Conservation (phyloP, 768 basidiomycete genomes). For the Leucocoprinus leucothites region DNA sequence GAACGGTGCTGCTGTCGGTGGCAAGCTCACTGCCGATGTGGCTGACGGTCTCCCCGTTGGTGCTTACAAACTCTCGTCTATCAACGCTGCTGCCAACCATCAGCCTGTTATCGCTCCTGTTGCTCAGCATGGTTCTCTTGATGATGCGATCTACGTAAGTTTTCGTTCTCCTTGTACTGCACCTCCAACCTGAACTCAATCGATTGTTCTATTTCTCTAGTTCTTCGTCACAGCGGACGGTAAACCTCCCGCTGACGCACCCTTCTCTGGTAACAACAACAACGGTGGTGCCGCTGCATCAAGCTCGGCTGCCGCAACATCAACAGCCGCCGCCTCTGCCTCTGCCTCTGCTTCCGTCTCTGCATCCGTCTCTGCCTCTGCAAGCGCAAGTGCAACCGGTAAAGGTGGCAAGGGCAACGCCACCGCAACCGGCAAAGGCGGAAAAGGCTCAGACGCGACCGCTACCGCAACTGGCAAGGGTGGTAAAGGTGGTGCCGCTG, state of each 20-base stretch:
- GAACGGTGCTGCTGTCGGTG: slow-evolving; percentile 47
- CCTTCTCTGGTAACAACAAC: neutral
- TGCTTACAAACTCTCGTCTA: slow-evolving; percentile 52
- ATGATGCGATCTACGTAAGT: slow-evolving; percentile 46
- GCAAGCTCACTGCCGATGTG: slow-evolving; percentile 43
- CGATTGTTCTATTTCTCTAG: slow-evolving; percentile 3
- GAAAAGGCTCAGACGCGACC: neutral
- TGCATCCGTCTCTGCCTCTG: slow-evolving; percentile 10
- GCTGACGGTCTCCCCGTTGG: slow-evolving; percentile 53
- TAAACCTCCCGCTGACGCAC: slow-evolving; percentile 10
- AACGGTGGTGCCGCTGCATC: neutral
- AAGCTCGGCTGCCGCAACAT: neutral
- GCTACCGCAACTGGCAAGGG: neutral
- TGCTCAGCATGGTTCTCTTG: slow-evolving; percentile 49
- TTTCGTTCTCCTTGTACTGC: neutral
- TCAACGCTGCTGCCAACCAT: slow-evolving; percentile 49
- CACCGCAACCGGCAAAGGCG: slow-evolving; percentile 17
- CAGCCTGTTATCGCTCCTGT: slow-evolving; percentile 44
- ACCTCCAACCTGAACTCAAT: neutral
- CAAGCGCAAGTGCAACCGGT: neutral
- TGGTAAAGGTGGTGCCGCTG: neutral
- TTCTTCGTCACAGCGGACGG: slow-evolving; percentile 17
- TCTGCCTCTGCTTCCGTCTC: slow-evolving; percentile 12
- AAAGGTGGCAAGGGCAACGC: neutral
- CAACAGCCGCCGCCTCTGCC: slow-evolving; percentile 11